Base-by-base conservation (phyloP, 2,329 filamentous ascomycete species). In the Aspergillus uvarum region DNA sequence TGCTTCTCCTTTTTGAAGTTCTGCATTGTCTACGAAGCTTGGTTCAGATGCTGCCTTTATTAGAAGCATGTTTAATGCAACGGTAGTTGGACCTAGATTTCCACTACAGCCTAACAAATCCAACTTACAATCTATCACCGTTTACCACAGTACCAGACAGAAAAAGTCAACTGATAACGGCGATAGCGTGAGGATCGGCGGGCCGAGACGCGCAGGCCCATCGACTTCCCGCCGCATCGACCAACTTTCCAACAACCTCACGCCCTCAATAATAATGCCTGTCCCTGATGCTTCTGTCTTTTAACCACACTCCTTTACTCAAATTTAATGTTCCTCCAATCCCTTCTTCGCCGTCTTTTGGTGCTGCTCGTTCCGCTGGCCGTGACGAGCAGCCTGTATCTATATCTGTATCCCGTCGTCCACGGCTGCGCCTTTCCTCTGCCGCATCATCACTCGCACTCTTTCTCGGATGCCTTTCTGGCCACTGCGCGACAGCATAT, bases 361-460 rank as follows among this genome's bases (percentile, higher is more conserved):
- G 70, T 77, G 70, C 70, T 83, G 63, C 76, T 87, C 42, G 72
- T 89, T 49, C 87, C 91, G 52, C 71, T 94, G 72, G 88, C 90
- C 60, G 69, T 94, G 71, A 77, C 86, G 64, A 85, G 86, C 70
- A 91, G 90, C 54, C 69, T 87, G 65, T 96, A 93, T 78, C 83
- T 98, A 56, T 97, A 97, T 79, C 81, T 94, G 44, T 98, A 96
- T 73, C 93, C 95, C 8, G 71, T 91, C 67, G 89, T 96, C 71
- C 84, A 87, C 66, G 84, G 85, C 70, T 98, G 93, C 80, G 87
- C 84, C 42, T 98, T 97, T 76, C 91, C 93, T 11, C 74, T 72
- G 80, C 65, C 82, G 24, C 55, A 61, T 29, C 55, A 60, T 50
- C 61, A 58, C 21, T 22, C 55, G 42, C 21, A 22, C 51, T 48